Conservation (phyloP, 78 protist species). For the Pigoraptor vietnamica region DNA sequence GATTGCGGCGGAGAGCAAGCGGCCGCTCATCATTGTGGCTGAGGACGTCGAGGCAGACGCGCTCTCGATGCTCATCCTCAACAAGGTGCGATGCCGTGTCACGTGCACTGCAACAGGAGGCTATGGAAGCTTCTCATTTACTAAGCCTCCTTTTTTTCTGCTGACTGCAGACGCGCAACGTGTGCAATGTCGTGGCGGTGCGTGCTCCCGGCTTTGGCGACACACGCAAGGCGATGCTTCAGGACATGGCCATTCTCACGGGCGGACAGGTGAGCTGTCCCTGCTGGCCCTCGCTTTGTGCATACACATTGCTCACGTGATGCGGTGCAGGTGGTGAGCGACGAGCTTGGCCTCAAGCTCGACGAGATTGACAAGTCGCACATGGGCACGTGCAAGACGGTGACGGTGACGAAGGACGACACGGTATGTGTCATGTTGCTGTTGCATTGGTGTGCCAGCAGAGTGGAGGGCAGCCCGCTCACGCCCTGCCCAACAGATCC, state of each 20-base stretch:
- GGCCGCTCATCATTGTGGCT: slow-evolving; percentile 84
- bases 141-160: no score
- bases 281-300: not conserved
- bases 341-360: slow-evolving; percentile 49
- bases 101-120: no score
- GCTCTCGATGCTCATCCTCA: slow-evolving; percentile 77
- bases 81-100: slow-evolving; percentile 78
- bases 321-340: slow-evolving; percentile 32
- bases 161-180: slow-evolving; percentile 8
- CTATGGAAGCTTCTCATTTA: no score
- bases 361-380: slow-evolving; percentile 41
- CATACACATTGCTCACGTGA: not conserved
- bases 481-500: slow-evolving; percentile 12
- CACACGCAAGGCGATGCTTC: slow-evolving; percentile 74
- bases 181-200: slow-evolving; percentile 67
- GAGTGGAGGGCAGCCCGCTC: not conserved
- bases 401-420: slow-evolving; percentile 71
- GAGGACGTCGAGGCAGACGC: slow-evolving; percentile 92
- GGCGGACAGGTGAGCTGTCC: slow-evolving; percentile 62
- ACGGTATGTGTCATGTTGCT: slow-evolving; percentile 23
- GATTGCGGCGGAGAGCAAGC: slow-evolving; percentile 8
- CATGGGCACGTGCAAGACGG: slow-evolving; percentile 82
- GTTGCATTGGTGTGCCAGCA: not conserved
- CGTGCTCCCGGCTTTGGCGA: slow-evolving; percentile 98
- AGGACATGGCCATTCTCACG: slow-evolving; percentile 91